phyloP scores from a whole-genome alignment of 2,329 filamentous ascomycete species.

The Conoideocrella luteorostrata region DNA sequence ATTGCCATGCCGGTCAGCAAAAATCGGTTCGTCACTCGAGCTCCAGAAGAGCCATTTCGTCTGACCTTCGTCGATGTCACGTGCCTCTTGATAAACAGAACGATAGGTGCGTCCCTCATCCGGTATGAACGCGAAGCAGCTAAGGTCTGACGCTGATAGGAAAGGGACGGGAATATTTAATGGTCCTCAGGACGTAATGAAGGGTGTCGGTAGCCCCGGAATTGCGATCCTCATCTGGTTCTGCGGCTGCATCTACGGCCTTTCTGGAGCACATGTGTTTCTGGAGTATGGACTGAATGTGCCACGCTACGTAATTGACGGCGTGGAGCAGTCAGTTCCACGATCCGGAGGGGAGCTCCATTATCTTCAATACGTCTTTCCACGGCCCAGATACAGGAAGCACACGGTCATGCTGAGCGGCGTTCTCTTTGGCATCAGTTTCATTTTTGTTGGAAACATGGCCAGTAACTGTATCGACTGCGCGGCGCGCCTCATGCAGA shows the following conservation, averaged over 20 bases:
- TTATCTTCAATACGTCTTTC: constrained; percentile 42
- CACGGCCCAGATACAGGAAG: constrained; percentile 26
- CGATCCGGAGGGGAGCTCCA: constrained; percentile 41
- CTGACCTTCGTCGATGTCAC: neutral
- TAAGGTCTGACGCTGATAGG: neutral
- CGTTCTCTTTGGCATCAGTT: constrained; percentile 38
- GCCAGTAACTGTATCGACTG: constrained; percentile 43
- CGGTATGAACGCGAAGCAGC: neutral
- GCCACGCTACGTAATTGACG: constrained; percentile 33
- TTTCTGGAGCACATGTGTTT: constrained; percentile 30
- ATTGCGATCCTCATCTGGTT: constrained; percentile 34
- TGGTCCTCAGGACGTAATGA: constrained; percentile 25
- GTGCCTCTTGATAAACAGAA: neutral
- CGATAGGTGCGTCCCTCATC: neutral
- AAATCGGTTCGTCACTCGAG: neutral
- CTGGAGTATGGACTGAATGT: constrained; percentile 42
- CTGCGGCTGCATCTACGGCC: constrained; percentile 30
- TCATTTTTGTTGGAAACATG: constrained; percentile 41
- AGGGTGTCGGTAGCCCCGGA: constrained; percentile 25
- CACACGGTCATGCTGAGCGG: constrained; percentile 32
- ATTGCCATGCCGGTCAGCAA: neutral
- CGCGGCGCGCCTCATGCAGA: constrained; percentile 31
- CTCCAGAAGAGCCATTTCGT: neutral
- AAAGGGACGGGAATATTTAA: constrained; percentile 32
- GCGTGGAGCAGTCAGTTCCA: constrained; percentile 33